These are phyloP conservation scores for Aspergillus bertholletiae DNA, from an alignment of 495 filamentous ascomycete genomes.

Conservation along the genomic window DNA sequence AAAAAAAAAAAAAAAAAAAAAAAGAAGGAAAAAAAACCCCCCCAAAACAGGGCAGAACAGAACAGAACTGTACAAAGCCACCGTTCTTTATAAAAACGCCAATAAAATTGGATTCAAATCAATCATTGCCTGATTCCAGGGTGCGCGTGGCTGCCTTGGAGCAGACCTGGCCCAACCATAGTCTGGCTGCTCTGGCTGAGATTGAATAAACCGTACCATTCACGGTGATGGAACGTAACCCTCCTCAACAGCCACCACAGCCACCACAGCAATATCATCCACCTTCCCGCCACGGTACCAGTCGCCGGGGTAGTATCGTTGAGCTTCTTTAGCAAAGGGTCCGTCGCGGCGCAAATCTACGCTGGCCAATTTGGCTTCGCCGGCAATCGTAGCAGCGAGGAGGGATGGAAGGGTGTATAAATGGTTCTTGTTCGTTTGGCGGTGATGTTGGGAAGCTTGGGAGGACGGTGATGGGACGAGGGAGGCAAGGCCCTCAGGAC, in stretches of 20 bases:
- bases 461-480: conserved; percentile 18
- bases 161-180: no score
- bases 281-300: conserved; percentile 83
- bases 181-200: no score
- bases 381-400: conserved; percentile 72
- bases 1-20: not conserved
- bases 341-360: conserved; percentile 74
- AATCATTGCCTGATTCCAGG: no score
- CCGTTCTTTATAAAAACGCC: no score
- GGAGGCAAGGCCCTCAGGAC: conserved; percentile 34
- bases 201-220: no score
- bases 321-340: conserved; percentile 91
- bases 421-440: conserved; percentile 1
- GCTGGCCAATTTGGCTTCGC: conserved; percentile 81
- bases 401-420: conserved; percentile 60
- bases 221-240: not conserved
- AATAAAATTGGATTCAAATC: no score
- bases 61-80: no score
- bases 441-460: conserved; percentile 8
- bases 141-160: no score
- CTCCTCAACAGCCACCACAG: conserved; percentile 62
- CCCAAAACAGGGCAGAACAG: no score
- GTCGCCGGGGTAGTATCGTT: conserved; percentile 79
- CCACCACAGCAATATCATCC: conserved; percentile 84
- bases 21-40: not conserved